A percentile compares a stretch with the other conserved stretches of the same genome.
Conservation (phyloP, 768 basidiomycete genomes). For the Hericium alpestre region DNA sequence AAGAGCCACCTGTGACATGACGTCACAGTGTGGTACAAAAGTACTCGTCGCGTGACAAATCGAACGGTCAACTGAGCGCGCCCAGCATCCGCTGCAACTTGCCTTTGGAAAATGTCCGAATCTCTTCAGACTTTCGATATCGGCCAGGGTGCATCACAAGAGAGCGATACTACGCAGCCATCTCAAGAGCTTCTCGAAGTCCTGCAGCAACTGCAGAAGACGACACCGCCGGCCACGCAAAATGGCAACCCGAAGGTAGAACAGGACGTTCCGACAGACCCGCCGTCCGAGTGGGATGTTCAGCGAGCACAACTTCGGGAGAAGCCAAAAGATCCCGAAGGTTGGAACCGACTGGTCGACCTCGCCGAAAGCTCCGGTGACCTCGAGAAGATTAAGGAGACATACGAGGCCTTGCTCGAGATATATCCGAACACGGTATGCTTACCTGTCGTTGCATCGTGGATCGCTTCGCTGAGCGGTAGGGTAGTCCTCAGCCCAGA, state of each 20-base stretch:
- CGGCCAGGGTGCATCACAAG: neutral
- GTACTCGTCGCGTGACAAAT: neutral
- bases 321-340: slow-evolving; percentile 65
- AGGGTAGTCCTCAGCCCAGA: slow-evolving; percentile 66
- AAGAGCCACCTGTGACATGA: no score
- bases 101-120: neutral
- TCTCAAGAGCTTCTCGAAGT: slow-evolving; percentile 28
- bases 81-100: neutral
- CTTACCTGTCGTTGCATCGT: slow-evolving; percentile 28
- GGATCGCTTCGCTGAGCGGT: slow-evolving; percentile 13
- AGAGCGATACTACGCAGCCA: slow-evolving; percentile 24
- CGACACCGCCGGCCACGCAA: slow-evolving; percentile 10
- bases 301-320: slow-evolving; percentile 52
- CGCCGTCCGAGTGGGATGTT: slow-evolving; percentile 58
- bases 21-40: neutral
- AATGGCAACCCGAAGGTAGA: slow-evolving; percentile 8
- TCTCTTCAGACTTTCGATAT: no score
- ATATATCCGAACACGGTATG: slow-evolving; percentile 85
- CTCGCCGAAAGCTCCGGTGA: slow-evolving; percentile 70
- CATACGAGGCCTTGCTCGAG: slow-evolving; percentile 74
- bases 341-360: slow-evolving; percentile 68
- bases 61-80: no score
- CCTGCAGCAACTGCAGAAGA: slow-evolving; percentile 22
- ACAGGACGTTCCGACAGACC: slow-evolving; percentile 11
- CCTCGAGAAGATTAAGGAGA: slow-evolving; percentile 66